These are phyloP conservation scores for Berberis thunbergii DNA, from an alignment of 164 flowering plant genomes.

Conservation along the genomic window DNA sequence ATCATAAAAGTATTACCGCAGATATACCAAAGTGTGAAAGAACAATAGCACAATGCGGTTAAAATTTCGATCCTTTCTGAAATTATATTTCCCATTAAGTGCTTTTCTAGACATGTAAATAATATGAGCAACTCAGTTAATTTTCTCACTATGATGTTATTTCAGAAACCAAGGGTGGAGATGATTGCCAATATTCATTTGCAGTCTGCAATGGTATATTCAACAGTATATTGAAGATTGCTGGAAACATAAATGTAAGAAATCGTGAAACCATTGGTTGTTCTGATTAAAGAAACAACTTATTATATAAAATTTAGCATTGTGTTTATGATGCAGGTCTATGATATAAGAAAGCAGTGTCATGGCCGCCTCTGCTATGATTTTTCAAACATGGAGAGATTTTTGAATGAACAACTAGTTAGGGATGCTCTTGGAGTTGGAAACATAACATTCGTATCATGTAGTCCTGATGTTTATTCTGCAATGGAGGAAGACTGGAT, in stretches of 20 bases:
- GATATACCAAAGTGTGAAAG: constrained; percentile 39
- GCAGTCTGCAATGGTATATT: constrained; percentile 46
- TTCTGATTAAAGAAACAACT: neutral
- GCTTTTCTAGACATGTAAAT: neutral
- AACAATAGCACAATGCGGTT: constrained; percentile 52
- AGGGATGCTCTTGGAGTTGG: neutral
- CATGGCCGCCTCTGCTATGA: constrained; percentile 23
- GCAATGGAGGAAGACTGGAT: neutral
- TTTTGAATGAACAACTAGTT: neutral
- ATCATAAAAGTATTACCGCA: constrained; percentile 31
- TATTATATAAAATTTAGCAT: neutral
- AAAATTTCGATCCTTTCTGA: neutral
- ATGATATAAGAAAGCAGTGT: constrained; percentile 73
- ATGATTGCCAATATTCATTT: constrained; percentile 32
- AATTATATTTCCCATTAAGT: neutral
- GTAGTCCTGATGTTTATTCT: neutral
- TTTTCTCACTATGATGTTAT: neutral
- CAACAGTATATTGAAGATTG: constrained; percentile 30
- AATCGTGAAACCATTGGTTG: neutral
- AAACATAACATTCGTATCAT: neutral
- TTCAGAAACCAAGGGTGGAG: constrained; percentile 34
- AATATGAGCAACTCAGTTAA: no score
- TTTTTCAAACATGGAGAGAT: neutral
- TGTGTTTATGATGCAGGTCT: constrained; percentile 40
- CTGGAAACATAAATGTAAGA: constrained; percentile 51